Conservation (phyloP, 805 yeast species). For the Metschnikowia reukaufii region DNA sequence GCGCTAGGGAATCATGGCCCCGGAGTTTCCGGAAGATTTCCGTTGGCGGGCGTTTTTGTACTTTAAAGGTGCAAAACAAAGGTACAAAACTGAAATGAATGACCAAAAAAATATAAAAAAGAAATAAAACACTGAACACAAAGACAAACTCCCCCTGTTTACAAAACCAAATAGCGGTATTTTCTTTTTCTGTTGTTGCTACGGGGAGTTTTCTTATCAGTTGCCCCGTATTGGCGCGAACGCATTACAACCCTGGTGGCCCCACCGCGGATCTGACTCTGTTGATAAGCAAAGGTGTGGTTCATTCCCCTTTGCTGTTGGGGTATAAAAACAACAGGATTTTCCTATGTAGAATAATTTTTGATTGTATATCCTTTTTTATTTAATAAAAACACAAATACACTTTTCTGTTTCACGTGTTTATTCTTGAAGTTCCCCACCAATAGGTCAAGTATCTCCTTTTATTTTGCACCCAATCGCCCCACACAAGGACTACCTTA, state of each 20-base stretch:
- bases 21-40: no score
- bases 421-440: not conserved
- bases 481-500: no score
- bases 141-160: no score
- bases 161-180: no score
- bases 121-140: no score
- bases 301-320: not conserved
- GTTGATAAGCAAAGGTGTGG: constrained; percentile 7
- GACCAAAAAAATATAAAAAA: no score
- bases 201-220: not conserved
- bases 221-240: not conserved
- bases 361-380: not conserved
- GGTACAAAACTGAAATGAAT: no score
- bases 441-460: not conserved
- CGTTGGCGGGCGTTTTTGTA: no score
- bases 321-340: not conserved
- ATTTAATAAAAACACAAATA: not conserved
- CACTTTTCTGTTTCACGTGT: not conserved
- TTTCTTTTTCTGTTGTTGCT: no score
- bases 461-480: not conserved
- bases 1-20: no score
- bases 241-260: constrained; percentile 8
- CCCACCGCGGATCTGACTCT: not conserved
- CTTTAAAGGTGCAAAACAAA: no score
- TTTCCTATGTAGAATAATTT: not conserved